Percentiles rank a stretch among this genome's conserved stretches.
Evolutionary conservation across 176 grass and related monocot species (phyloP).

Genomic region (Avena eriantha): DNA sequence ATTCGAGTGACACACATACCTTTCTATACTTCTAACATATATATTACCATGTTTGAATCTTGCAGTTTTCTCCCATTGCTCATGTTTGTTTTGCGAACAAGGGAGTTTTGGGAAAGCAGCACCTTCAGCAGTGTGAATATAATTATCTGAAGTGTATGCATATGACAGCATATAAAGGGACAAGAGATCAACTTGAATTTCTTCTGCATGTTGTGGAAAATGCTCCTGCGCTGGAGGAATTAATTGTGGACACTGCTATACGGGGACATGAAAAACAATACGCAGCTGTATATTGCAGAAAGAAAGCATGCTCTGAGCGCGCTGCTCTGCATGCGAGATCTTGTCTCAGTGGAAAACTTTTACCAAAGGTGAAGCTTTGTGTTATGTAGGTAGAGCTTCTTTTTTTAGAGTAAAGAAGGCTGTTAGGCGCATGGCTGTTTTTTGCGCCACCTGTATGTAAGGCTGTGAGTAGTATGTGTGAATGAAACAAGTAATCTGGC

Average conservation of each 20-base stretch:
- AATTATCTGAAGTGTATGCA: conserved; percentile 10
- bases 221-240: not conserved
- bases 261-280: not conserved
- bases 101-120: not conserved
- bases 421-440: not conserved
- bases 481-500: too few species aligned
- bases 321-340: not conserved
- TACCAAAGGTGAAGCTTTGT: not conserved
- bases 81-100: not conserved
- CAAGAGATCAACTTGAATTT: conserved; percentile 2
- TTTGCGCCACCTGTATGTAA: too few species aligned
- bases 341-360: not conserved
- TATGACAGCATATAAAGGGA: not conserved
- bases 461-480: too few species aligned
- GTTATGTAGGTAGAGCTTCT: not conserved
- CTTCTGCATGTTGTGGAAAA: conserved; percentile 23
- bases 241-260: not conserved
- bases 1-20: not conserved
- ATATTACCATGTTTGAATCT: not conserved
- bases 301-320: not conserved
- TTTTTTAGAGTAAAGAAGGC: not conserved
- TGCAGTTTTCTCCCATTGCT: not conserved
- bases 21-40: not conserved
- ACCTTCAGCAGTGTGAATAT: conserved; percentile 8
- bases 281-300: not conserved